Evolutionary conservation across 441 rosid genomes (phyloP).

Genomic region (Adansonia rubrostipa): DNA sequence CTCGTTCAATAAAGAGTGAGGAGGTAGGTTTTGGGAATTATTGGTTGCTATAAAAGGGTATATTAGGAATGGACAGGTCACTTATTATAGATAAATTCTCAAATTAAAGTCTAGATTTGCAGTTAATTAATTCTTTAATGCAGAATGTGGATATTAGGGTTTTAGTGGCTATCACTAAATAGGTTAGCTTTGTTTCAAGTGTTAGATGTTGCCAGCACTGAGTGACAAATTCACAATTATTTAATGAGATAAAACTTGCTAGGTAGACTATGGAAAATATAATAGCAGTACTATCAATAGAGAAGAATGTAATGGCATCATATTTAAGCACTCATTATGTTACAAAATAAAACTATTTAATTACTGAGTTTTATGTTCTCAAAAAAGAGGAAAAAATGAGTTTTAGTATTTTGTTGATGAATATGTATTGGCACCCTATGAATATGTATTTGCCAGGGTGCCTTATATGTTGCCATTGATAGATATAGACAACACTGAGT

Average conservation of each 20-base stretch:
- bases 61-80: conserved; percentile 13
- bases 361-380: not conserved
- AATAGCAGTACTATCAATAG: not conserved
- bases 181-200: not conserved
- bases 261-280: not conserved
- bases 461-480: not conserved
- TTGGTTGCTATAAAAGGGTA: conserved; percentile 16
- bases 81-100: not conserved
- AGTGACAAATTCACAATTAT: not conserved
- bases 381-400: too few relatives aligned
- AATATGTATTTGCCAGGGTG: not conserved
- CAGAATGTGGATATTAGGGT: not conserved
- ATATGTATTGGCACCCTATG: not conserved
- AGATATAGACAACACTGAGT: not conserved
- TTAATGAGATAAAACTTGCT: not conserved
- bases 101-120: not conserved
- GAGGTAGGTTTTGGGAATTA: conserved; percentile 51
- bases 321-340: not conserved
- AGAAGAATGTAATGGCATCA: not conserved
- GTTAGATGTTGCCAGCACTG: conserved; percentile 1
- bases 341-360: not conserved
- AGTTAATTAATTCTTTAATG: conserved; percentile 1
- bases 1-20: conserved; percentile 59
- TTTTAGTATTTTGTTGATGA: too few relatives aligned
- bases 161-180: conserved; percentile 3